phyloP scores from a whole-genome alignment of 2,329 filamentous ascomycete species.

The Verticillium isaacii region DNA sequence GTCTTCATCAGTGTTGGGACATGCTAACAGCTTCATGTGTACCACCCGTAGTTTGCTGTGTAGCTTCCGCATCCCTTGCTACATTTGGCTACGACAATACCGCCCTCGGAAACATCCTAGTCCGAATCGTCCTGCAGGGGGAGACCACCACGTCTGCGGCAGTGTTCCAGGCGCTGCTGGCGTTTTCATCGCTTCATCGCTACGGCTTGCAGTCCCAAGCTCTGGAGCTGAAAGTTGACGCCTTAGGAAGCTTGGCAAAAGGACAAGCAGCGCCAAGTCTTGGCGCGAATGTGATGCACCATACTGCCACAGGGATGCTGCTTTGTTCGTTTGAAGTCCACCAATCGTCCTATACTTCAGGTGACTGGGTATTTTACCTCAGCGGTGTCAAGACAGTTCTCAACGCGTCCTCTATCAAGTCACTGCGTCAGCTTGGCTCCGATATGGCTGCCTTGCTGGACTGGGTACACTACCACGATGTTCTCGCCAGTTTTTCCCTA shows the following conservation, averaged over 20 bases:
- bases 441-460: conserved; percentile 11
- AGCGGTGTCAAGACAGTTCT: conserved; percentile 17
- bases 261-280: conserved; percentile 13
- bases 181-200: conserved; percentile 19
- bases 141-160: conserved; percentile 15
- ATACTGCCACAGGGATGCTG: conserved; percentile 24
- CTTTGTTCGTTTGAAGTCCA: conserved; percentile 22
- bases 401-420: conserved; percentile 2
- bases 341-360: conserved; percentile 16
- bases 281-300: conserved; percentile 17
- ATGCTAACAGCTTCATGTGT: background rate
- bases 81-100: conserved; percentile 9
- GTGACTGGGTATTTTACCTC: conserved; percentile 22
- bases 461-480: conserved; percentile 23
- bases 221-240: conserved; percentile 18
- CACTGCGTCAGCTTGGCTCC: conserved; percentile 1
- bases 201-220: conserved; percentile 16
- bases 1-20: background rate
- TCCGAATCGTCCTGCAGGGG: conserved; percentile 17
- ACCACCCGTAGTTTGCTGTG: background rate
- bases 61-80: conserved; percentile 4
- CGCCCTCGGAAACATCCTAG: conserved; percentile 15
- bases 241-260: conserved; percentile 15
- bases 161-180: conserved; percentile 17
- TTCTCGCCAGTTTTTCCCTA: conserved; percentile 20